phyloP scores from a whole-genome alignment of 2,329 filamentous ascomycete genomes.

The Botrytis fragariae region DNA sequence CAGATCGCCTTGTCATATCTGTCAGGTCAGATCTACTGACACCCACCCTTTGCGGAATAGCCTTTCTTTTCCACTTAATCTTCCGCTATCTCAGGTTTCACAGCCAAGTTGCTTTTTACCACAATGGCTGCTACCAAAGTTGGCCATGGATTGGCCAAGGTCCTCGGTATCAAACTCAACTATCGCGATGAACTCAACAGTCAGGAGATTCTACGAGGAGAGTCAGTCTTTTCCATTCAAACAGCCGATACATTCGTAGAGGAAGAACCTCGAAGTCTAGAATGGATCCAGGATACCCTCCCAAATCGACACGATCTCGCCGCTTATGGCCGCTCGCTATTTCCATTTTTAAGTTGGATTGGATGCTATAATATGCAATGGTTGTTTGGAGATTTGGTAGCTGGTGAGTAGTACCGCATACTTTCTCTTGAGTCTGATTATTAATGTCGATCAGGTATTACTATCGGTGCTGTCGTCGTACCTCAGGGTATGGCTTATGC shows the following conservation, averaged over 20 bases:
- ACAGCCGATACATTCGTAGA: slow-evolving; percentile 81
- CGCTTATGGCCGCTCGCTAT: slow-evolving; percentile 67
- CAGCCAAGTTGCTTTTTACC: not conserved
- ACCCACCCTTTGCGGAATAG: not conserved
- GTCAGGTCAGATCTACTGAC: not conserved
- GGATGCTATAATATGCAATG: slow-evolving; percentile 83
- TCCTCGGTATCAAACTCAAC: slow-evolving; percentile 77
- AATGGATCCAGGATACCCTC: slow-evolving; percentile 65
- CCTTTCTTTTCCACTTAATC: not conserved
- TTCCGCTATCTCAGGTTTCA: slow-evolving; percentile 12
- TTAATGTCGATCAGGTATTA: slow-evolving; percentile 51
- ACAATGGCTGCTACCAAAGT: slow-evolving; percentile 48
- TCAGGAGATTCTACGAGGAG: slow-evolving; percentile 66
- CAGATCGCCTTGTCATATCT: slow-evolving; percentile 15
- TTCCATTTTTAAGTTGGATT: slow-evolving; percentile 92
- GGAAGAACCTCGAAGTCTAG: slow-evolving; percentile 68
- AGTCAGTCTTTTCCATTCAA: slow-evolving; percentile 72
- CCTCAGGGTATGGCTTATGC: slow-evolving; percentile 97
- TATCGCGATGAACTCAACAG: slow-evolving; percentile 56
- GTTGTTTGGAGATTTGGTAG: slow-evolving; percentile 84
- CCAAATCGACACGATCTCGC: slow-evolving; percentile 56
- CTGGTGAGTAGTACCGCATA: slow-evolving; percentile 54
- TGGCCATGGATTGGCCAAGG: slow-evolving; percentile 73
- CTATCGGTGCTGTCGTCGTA: slow-evolving; percentile 76
- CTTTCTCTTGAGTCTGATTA: not conserved